These are phyloP conservation scores for Blyttiomyces sp. DNA, from an alignment of 371 early-diverging fungal genomes.

Conservation along the genomic window DNA sequence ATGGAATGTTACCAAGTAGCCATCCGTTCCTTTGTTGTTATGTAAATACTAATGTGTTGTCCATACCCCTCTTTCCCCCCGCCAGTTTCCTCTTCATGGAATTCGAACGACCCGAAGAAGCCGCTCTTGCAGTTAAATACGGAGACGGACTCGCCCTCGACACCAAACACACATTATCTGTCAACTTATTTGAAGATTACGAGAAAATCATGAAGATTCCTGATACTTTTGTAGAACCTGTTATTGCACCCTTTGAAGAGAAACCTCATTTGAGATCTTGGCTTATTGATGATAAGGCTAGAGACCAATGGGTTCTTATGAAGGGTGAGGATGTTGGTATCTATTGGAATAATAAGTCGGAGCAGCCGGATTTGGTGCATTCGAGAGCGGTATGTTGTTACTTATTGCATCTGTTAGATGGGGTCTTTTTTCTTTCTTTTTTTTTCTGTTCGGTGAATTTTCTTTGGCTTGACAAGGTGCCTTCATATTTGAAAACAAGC, in stretches of 20 bases:
- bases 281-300: constrained; percentile 79
- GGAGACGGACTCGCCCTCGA: constrained; percentile 79
- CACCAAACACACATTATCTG: constrained; percentile 76
- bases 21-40: not conserved
- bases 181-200: constrained; percentile 88
- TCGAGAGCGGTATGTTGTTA: constrained; percentile 57
- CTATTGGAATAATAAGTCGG: constrained; percentile 87
- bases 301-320: constrained; percentile 91
- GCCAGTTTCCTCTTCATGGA: constrained; percentile 88
- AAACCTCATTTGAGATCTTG: constrained; percentile 89
- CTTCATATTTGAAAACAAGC: constrained; percentile 5
- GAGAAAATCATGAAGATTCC: constrained; percentile 72
- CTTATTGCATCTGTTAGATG: not conserved
- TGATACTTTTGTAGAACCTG: constrained; percentile 65
- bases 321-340: constrained; percentile 79
- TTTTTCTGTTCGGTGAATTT: too few relatives aligned
- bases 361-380: constrained; percentile 76
- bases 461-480: too few relatives aligned
- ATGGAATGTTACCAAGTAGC: too few relatives aligned
- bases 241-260: constrained; percentile 63
- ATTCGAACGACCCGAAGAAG: constrained; percentile 84
- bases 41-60: not conserved
- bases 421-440: not conserved
- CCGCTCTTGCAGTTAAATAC: constrained; percentile 72
- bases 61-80: not conserved